Evolutionary conservation across 2,329 filamentous ascomycete genomes (phyloP).

Genomic region (Lasiodiplodia gonubiensis): DNA sequence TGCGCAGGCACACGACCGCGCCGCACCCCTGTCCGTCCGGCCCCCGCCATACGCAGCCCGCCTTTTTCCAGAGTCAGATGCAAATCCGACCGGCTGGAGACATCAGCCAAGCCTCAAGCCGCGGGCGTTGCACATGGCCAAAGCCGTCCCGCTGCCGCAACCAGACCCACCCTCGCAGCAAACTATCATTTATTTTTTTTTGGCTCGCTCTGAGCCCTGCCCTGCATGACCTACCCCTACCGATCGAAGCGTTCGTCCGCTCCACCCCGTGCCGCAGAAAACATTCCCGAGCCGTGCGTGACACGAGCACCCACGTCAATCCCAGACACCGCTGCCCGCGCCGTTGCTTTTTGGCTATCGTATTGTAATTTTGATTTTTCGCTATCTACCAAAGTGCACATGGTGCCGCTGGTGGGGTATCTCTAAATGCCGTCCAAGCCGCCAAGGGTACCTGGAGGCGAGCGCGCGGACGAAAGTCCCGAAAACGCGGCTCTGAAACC

Average conservation of each 20-base stretch:
- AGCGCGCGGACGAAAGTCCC: slow-evolving; percentile 12
- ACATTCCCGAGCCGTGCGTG: slow-evolving; percentile 14
- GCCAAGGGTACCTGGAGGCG: slow-evolving; percentile 1
- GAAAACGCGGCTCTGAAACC: slow-evolving; percentile 15
- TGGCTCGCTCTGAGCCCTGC: slow-evolving; percentile 5
- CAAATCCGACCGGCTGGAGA: slow-evolving; percentile 20
- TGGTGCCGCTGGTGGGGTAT: slow-evolving; percentile 17
- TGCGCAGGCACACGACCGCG: slow-evolving; percentile 10
- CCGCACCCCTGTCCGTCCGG: slow-evolving; percentile 6
- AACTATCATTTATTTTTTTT: slow-evolving; percentile 11
- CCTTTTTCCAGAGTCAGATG: slow-evolving; percentile 22
- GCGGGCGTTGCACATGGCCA: slow-evolving; percentile 24
- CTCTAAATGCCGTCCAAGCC: slow-evolving; percentile 10
- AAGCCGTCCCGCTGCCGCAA: slow-evolving; percentile 22
- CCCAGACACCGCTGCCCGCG: slow-evolving; percentile 2
- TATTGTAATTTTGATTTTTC: slow-evolving; percentile 12
- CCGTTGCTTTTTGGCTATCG: neutral
- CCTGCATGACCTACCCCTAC: slow-evolving; percentile 19
- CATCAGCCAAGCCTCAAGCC: slow-evolving; percentile 23
- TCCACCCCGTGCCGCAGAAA: slow-evolving; percentile 12
- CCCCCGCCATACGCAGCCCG: slow-evolving; percentile 19
- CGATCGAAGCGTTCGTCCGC: slow-evolving; percentile 16
- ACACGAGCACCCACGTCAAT: slow-evolving; percentile 11
- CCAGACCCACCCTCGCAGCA: slow-evolving; percentile 13
- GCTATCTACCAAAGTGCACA: slow-evolving; percentile 25